Base-by-base conservation (phyloP, 768 basidiomycete species). In the Saitozyma sp. region DNA sequence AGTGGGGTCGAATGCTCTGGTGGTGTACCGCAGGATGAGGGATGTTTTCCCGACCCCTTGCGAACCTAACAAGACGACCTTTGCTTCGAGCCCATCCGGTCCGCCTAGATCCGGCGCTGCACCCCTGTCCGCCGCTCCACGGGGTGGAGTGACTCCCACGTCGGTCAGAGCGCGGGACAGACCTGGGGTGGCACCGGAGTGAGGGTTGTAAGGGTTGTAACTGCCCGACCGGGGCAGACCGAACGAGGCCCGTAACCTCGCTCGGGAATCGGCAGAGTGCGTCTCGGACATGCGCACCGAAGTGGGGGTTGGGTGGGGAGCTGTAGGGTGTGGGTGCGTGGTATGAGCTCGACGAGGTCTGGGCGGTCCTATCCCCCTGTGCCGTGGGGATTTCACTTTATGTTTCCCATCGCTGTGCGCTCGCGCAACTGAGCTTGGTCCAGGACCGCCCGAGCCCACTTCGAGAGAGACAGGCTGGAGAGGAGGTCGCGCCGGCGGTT, bases 21-120 rank as follows among this genome's bases (percentile, higher is more conserved):
- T 70, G 3, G 73, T 75, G 56, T 73, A 78, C 9, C 77, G 67
- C 11, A 71, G 59, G 41, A 78, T 76, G 37, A 78, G 57, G 19
- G 75, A 75, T 5, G 77, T 76, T 59, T 78, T 78, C 19, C 77
- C 77, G 10, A 75, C 75, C 54, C 73, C 75, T 48, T 73, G 73
- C 8, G 73, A 73, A 8, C 77, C 77, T 11, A 78, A 67, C 7
- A 78, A 50, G 10, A 78, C 77, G 10, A 78, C 73, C 56, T 78
- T 78, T 11, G 75, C 77, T 57, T 78, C 77, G 0, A 78, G 54
- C 2, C 70, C 70, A 48, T 75, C 74, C 10, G 68, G 66, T 17
- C 45, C 45, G 45, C 70, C 75, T 9, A 74, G 48, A 59, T 71
- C 74, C 16, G 65, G 65, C 10, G 65, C 50, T 2, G 61, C 54